Evolutionary conservation across 345 rosid species (phyloP), one percentile per base, ranked within the genome.

Genomic region (Balakata baccata): DNA sequence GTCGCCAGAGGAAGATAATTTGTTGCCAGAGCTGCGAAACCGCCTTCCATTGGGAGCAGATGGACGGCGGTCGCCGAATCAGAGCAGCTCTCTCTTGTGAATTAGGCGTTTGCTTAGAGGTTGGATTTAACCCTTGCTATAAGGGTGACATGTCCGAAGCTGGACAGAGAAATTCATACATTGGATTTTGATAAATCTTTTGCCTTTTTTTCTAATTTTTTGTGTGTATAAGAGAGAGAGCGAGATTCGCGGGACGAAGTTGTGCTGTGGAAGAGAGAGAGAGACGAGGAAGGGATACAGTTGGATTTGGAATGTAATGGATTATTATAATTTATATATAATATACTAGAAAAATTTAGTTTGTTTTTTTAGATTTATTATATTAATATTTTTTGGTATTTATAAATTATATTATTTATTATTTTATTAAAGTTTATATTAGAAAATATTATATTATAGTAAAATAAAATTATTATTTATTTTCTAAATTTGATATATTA

Each of bases 191-290:
- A 39, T 47, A 46, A 25, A 17, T 16, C 9, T 7, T 29, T 3
- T 61, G 1, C 34, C 34, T 14, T 11, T 29, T 39, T 45, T 49
- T 22, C 7, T 23, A 3, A n/a, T n/a, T n/a, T n/a, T 43, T 16
- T 17, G 17, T 2, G 1, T 20, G 63, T 29, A 59, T 58, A 41
- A 8, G 58, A 74, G 63, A 51, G 6, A 52, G 70, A 61, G 69
- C 80, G 80, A 85, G 87, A 87, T 84, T 83, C 84, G 79, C 84
- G 82, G 85, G 56, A 68, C 72, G 73, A 75, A 63, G 45, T 8
- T 18, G 38, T 41, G 66, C 17, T 43, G 54, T 5, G 34, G 3
- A 29, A 65, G 52, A 6, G 57, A 71, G 17, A 45, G 7, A 37
- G 64, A 25, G 37, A 38, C 7, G 34, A 29, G 34, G 34, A 47